Evolutionary conservation across 345 rosid species (phyloP), one percentile per base, ranked within the genome.

Genomic region (Acer campestre): DNA sequence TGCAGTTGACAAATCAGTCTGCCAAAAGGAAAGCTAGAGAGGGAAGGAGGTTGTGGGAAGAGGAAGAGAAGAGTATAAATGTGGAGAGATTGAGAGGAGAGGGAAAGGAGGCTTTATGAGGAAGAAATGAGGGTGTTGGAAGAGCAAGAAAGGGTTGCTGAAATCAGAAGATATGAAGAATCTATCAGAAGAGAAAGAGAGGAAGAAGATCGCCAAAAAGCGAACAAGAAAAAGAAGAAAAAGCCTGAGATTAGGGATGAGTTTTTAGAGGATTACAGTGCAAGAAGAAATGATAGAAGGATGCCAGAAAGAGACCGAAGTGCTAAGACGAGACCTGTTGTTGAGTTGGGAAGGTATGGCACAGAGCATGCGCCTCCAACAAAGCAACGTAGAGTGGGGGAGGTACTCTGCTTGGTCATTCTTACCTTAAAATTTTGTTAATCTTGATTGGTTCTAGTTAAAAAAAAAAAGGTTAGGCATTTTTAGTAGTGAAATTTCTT

Each of bases 301-400:
- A 84, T 86, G 75, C 69, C 84, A 46, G 93, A 89, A 81, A 88
- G 97, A 84, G 97, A 91, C 69, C 90, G 90, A 6, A 81, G 89
- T 46, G 82, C 88, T 13, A 94, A 88, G 84, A 86, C 88, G 78
- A 84, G 89, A 66, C 83, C 91, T 77, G 85, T 84, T 68, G 68
- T 79, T 16, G 98, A 93, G 69, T 67, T 80, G 65, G 90, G 85
- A 48, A 82, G 62, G 42, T 82, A 80, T 76, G 79, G 88, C 61
- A 80, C 90, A 55, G 95, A 92, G 70, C 83, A 73, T 78, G 89
- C 82, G 49, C 87, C 93, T 16, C 89, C 91, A 70, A 81, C 97
- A 51, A 96, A 96, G 84, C 94, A 97, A 27, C 97, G 95, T 17
- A 94, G 93, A 86, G 97, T 88, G 44, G 98, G 99, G 79, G 97